A percentile compares a stretch with the other conserved stretches of the same genome.
Conservation (phyloP, 176 grass and related monocot species). For the Phragmites australis region DNA sequence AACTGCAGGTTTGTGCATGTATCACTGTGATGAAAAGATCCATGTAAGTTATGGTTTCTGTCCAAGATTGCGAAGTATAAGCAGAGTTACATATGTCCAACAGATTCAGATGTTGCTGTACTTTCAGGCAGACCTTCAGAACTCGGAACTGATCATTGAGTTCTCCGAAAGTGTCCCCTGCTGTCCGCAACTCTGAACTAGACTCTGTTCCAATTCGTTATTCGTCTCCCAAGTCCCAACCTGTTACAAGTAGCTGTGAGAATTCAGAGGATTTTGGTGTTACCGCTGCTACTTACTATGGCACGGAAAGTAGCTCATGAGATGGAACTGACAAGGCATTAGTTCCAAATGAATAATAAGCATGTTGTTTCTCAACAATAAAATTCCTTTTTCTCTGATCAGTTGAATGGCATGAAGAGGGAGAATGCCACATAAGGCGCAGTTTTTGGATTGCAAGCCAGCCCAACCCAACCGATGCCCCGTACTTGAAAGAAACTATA, state of each 20-base stretch:
- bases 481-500: background rate
- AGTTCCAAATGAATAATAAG: background rate
- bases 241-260: background rate
- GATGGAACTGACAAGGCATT: background rate
- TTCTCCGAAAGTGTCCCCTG: background rate
- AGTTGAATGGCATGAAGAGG: background rate
- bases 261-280: background rate
- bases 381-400: background rate
- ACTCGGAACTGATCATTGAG: background rate
- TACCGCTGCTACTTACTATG: background rate
- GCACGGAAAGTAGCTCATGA: background rate
- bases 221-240: too few relatives aligned
- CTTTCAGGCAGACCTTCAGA: background rate
- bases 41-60: too few relatives aligned
- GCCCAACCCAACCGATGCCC: background rate
- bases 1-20: background rate
- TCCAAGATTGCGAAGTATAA: too few relatives aligned
- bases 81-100: too few relatives aligned
- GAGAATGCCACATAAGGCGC: background rate
- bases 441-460: background rate
- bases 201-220: background rate
- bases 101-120: background rate
- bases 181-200: background rate
- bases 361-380: background rate
- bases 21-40: background rate